Base-by-base conservation (phyloP, 768 basidiomycete genomes). In the Pulveroboletus sp. region DNA sequence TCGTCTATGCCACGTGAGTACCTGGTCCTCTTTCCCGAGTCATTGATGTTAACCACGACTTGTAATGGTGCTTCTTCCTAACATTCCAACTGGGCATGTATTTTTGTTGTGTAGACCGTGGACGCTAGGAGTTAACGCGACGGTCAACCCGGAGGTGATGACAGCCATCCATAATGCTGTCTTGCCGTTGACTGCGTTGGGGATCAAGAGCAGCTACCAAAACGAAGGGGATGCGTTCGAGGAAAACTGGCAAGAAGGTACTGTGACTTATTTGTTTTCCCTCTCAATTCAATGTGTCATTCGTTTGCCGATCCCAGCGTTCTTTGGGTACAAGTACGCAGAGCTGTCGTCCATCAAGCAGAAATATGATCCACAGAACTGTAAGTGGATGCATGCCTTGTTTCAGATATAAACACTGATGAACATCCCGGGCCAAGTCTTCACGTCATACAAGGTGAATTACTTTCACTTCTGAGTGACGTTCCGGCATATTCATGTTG, bases 201-300 rank as follows among this genome's bases (percentile, higher is more conserved):
- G 57, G 12, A 36, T 59, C 32, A 50, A 14, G 31, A 38, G 53
- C 14, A 62, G 60, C 36, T 63, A 64, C 52, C 60, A 62, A 23
- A 62, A 56, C 31, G 59, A 62, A 44, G 62, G 43, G 3, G 47
- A 47, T 19, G 20, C 48, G 6, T 62, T 51, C 35, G 61, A 62
- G 17, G n/a, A 2, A 6, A 31, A 58, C 32, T 62, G 59, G 59
- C 56, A 64, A 45, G 39, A 47, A 42, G 34, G 57, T 56, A 38
- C 11, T 9, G 27, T 9, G 12, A 9, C 27, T 27, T 9, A 27
- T 27, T 27, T 27, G n/a, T 27, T 27, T 27, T 9, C 25, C 25
- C 25, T 29, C 27, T 29, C 27, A 5, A 29, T 29, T 5, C 12
- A 29, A 29, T 11, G 27, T 29, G 27, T 11, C 12, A 9, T 7